Conservation (phyloP, 2,329 filamentous ascomycete genomes). For the Helotiales sp. region DNA sequence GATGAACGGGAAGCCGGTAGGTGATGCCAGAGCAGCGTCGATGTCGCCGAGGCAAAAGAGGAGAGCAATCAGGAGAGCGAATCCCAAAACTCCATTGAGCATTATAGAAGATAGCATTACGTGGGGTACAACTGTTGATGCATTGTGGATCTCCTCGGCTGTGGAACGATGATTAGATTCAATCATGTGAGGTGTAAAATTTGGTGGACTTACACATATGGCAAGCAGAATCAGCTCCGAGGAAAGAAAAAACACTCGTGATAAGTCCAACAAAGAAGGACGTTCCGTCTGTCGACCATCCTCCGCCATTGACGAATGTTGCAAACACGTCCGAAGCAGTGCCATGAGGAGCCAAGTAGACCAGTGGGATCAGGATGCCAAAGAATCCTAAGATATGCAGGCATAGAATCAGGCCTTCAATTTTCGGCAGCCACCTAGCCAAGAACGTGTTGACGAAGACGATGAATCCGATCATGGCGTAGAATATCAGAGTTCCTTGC, state of each 20-base stretch:
- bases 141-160: conserved; percentile 48
- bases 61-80: conserved; percentile 56
- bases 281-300: conserved; percentile 44
- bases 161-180: conserved; percentile 27
- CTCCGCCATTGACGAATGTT: conserved; percentile 44
- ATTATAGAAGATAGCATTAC: conserved; percentile 49
- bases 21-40: conserved; percentile 46
- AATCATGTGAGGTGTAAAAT: too few species aligned
- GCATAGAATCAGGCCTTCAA: conserved; percentile 51
- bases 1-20: conserved; percentile 56
- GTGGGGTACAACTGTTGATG: conserved; percentile 49
- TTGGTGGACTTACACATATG: conserved; percentile 18
- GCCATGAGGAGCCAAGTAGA: conserved; percentile 34
- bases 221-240: conserved; percentile 34
- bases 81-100: conserved; percentile 53
- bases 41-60: conserved; percentile 43
- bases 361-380: conserved; percentile 38
- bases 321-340: conserved; percentile 43
- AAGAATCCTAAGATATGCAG: conserved; percentile 46
- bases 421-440: conserved; percentile 45
- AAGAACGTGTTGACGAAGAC: conserved; percentile 48
- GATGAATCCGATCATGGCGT: conserved; percentile 41
- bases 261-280: conserved; percentile 40
- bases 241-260: conserved; percentile 38
- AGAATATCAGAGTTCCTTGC: conserved; percentile 45